phyloP scores from a whole-genome alignment of 441 rosid species.

The Theobroma grandiflorum region DNA sequence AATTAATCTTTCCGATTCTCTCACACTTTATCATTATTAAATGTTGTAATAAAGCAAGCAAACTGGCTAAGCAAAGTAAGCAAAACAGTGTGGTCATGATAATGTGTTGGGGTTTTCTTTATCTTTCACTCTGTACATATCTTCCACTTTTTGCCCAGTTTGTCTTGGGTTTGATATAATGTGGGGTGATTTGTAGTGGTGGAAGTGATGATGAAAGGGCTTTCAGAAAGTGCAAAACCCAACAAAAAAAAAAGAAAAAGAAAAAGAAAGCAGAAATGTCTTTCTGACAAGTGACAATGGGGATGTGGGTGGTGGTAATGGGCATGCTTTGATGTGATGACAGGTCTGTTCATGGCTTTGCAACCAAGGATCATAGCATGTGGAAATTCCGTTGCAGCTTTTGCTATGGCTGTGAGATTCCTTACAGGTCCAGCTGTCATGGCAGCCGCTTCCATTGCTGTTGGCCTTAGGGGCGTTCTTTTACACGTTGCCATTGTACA shows the following conservation, averaged over 20 bases:
- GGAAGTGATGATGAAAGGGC: constrained; percentile 52
- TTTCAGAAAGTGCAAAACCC: constrained; percentile 22
- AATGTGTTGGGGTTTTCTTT: constrained; percentile 41
- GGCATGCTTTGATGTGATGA: constrained; percentile 37
- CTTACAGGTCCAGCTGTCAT: constrained; percentile 94
- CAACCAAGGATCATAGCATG: constrained; percentile 98
- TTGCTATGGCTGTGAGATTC: constrained; percentile 93
- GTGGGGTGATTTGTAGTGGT: constrained; percentile 33
- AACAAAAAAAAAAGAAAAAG: not conserved
- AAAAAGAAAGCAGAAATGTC: not conserved
- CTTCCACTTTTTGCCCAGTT: constrained; percentile 30
- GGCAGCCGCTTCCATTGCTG: constrained; percentile 90
- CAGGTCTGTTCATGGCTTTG: constrained; percentile 99
- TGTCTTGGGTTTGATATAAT: constrained; percentile 24
- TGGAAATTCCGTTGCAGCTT: constrained; percentile 86
- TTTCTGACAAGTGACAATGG: constrained; percentile 23
- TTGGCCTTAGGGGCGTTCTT: constrained; percentile 87
- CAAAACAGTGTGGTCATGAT: constrained; percentile 56
- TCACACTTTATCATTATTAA: constrained; percentile 45
- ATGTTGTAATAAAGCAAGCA: constrained; percentile 53
- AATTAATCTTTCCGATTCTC: constrained; percentile 27
- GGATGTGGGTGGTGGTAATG: constrained; percentile 29
- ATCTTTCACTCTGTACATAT: not conserved
- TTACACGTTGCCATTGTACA: constrained; percentile 91
- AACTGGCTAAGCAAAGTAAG: constrained; percentile 41